These are phyloP conservation scores for Agaricales sp. DNA, from an alignment of 1,284 basidiomycete genomes.

Conservation along the genomic window DNA sequence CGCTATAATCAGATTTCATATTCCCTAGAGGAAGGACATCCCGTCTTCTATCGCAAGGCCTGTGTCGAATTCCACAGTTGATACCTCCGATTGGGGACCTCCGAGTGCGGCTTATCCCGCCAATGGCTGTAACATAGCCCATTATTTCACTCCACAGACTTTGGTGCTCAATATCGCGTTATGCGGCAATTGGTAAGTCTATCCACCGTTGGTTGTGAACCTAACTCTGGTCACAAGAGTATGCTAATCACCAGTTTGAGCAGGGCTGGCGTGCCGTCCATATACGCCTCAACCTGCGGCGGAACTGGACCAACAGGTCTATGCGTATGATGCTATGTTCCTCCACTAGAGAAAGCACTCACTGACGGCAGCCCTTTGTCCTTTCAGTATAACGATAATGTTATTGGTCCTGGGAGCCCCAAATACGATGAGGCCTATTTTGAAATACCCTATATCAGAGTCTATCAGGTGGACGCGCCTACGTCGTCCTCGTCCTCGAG, in stretches of 20 bases:
- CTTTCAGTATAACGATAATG: conserved; percentile 38
- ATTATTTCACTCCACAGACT: conserved; percentile 44
- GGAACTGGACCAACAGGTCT: conserved; percentile 23
- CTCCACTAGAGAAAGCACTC: not conserved
- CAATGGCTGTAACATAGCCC: conserved; percentile 33
- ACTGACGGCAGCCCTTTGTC: not conserved
- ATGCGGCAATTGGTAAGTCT: conserved; percentile 30
- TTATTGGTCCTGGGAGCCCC: conserved; percentile 35
- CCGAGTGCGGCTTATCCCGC: conserved; percentile 47
- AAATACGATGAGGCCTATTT: conserved; percentile 41
- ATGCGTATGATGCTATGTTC: conserved; percentile 20
- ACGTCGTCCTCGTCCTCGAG: not conserved
- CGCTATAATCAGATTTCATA: not conserved
- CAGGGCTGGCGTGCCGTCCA: conserved; percentile 38
- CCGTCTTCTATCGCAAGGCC: conserved; percentile 25
- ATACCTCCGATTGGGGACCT: conserved; percentile 38
- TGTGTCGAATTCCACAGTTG: conserved; percentile 29
- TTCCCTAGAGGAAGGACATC: conserved; percentile 28
- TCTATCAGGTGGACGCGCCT: conserved; percentile 14
- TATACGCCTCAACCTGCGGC: conserved; percentile 33
- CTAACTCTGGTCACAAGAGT: conserved; percentile 1
- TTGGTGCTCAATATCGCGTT: conserved; percentile 38
- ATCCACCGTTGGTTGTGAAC: not conserved
- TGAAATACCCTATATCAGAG: conserved; percentile 28
- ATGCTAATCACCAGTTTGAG: not conserved